These are phyloP conservation scores for Lyophyllum shimeji DNA, from an alignment of 768 basidiomycete species.

Conservation along the genomic window DNA sequence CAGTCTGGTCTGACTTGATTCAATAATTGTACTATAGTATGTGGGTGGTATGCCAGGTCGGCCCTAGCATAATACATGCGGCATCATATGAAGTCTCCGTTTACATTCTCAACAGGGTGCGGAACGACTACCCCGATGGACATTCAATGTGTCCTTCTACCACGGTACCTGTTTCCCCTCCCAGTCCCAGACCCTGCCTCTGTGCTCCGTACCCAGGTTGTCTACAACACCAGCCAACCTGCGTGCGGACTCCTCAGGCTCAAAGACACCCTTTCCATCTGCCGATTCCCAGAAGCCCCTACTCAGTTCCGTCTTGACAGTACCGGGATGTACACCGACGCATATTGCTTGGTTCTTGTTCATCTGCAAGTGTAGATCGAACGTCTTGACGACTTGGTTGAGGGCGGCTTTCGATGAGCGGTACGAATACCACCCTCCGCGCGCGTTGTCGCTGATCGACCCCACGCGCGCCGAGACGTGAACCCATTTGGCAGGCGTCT, in stretches of 20 bases:
- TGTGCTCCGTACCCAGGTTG: constrained; percentile 34
- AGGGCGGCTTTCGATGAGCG: constrained; percentile 62
- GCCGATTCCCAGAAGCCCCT: constrained; percentile 49
- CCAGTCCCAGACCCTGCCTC: constrained; percentile 61
- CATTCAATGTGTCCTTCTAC: constrained; percentile 17
- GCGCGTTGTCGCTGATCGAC: constrained; percentile 55
- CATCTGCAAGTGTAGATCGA: constrained; percentile 52
- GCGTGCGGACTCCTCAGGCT: constrained; percentile 49
- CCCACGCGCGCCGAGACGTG: constrained; percentile 62
- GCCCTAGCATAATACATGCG: no score
- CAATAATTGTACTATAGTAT: background rate
- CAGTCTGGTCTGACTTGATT: background rate
- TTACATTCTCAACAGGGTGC: background rate
- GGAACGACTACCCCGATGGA: background rate
- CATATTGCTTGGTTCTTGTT: constrained; percentile 48
- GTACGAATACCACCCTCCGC: constrained; percentile 65
- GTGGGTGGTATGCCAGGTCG: no score
- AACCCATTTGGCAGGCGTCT: constrained; percentile 50
- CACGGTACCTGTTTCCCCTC: constrained; percentile 48
- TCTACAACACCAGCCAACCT: constrained; percentile 47
- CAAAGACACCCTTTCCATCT: constrained; percentile 39
- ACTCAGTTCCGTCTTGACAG: constrained; percentile 60
- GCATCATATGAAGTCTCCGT: no score
- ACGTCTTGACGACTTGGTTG: constrained; percentile 62
- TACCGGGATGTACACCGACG: constrained; percentile 59